Conservation (phyloP, 495 filamentous ascomycete species). For the Penicillium waksmanii region DNA sequence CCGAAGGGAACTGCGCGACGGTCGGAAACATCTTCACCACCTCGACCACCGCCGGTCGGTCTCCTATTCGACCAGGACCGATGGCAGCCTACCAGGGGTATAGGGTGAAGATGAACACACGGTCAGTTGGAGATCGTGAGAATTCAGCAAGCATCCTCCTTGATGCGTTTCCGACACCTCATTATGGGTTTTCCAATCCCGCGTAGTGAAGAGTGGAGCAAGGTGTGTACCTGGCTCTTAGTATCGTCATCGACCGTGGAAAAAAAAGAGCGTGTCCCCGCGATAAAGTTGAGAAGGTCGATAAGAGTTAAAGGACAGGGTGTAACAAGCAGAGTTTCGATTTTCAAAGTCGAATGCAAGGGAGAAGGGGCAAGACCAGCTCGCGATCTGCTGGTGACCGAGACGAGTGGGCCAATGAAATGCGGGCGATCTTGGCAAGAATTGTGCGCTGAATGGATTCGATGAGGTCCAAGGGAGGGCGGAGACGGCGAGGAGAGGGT, state of each 20-base stretch:
- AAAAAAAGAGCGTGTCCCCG: constrained; percentile 12
- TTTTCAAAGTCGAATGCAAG: constrained; percentile 26
- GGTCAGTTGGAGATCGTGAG: constrained; percentile 29
- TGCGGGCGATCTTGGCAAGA: constrained; percentile 28
- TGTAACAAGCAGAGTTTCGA: constrained; percentile 15
- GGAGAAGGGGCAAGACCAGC: constrained; percentile 28
- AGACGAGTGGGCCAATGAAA: constrained; percentile 28
- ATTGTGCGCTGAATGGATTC: constrained; percentile 15
- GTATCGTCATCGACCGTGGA: constrained; percentile 27
- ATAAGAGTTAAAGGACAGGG: constrained; percentile 14
- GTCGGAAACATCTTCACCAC: constrained; percentile 49
- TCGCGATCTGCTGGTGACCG: constrained; percentile 29
- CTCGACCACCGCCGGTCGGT: constrained; percentile 23
- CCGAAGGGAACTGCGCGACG: constrained; percentile 47
- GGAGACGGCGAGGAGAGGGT: constrained; percentile 3
- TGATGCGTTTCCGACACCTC: constrained; percentile 56
- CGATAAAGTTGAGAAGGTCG: background rate
- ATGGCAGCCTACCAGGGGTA: background rate
- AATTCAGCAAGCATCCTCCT: constrained; percentile 51
- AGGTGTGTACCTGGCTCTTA: constrained; percentile 14
- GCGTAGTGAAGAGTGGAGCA: constrained; percentile 3
- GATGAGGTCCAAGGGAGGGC: background rate
- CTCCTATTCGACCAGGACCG: constrained; percentile 10
- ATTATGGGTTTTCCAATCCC: constrained; percentile 41
- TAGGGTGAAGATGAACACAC: constrained; percentile 23